These are phyloP conservation scores for Xylariaceae sp. DNA, from an alignment of 2,329 filamentous ascomycete genomes.

Conservation along the genomic window DNA sequence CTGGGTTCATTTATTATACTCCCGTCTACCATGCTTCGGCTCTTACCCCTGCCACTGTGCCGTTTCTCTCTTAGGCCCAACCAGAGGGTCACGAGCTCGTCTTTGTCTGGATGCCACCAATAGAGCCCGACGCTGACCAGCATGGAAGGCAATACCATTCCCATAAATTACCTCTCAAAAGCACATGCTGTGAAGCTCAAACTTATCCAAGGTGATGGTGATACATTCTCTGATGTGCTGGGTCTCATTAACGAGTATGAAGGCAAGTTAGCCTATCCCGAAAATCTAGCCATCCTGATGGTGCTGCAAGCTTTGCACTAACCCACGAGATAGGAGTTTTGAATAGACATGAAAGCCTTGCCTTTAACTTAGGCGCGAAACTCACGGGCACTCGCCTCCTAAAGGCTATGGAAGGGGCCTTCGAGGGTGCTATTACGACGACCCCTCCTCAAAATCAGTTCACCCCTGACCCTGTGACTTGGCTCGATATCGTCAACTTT, in stretches of 20 bases:
- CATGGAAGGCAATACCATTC: constrained; percentile 42
- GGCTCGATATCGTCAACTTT: constrained; percentile 86
- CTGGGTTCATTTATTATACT: constrained; percentile 4
- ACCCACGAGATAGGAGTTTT: constrained; percentile 64
- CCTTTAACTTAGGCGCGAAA: constrained; percentile 82
- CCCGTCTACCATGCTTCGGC: constrained; percentile 11
- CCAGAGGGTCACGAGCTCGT: constrained; percentile 11
- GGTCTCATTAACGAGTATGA: constrained; percentile 80
- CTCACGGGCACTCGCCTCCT: constrained; percentile 82
- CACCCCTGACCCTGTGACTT: constrained; percentile 65
- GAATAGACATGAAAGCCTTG: constrained; percentile 84
- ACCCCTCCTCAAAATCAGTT: constrained; percentile 61
- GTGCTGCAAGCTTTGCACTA: constrained; percentile 14
- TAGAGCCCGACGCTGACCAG: constrained; percentile 25
- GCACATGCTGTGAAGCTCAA: constrained; percentile 52
- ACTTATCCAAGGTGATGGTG: constrained; percentile 61
- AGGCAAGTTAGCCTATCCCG: constrained; percentile 46
- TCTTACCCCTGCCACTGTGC: constrained; percentile 6
- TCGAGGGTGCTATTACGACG: constrained; percentile 75
- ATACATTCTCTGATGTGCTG: constrained; percentile 76
- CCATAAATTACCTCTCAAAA: constrained; percentile 61
- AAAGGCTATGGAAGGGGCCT: constrained; percentile 84
- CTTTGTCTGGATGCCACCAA: constrained; percentile 1
- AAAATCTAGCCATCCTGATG: constrained; percentile 2
- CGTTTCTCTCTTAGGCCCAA: background rate